Percentiles rank a stretch among this genome's conserved stretches.
Conservation (phyloP, 148 eudicot genomes). For the Mesembryanthemum crystallinum region DNA sequence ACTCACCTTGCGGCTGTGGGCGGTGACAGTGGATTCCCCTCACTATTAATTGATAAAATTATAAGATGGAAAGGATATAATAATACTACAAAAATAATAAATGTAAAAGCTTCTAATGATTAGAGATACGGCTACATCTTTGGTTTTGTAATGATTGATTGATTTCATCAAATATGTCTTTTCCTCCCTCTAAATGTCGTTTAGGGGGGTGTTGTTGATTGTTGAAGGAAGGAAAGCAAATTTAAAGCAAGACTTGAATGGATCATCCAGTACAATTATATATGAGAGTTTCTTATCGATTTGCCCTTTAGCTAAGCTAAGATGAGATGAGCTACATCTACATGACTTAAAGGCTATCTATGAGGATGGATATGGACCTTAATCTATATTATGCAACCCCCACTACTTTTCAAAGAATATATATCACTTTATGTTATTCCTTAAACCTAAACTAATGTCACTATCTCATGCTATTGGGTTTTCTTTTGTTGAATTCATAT, state of each 20-base stretch:
- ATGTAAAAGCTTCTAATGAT: slow-evolving; percentile 24
- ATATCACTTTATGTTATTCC: no score
- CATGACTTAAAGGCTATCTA: no score
- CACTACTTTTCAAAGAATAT: no score
- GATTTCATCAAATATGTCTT: slow-evolving; percentile 14
- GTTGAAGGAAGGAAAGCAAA: neutral
- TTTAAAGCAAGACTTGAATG: neutral
- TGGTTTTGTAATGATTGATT: slow-evolving; percentile 23
- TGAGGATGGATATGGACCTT: no score
- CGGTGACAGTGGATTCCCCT: slow-evolving; percentile 9
- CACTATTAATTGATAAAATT: slow-evolving; percentile 1
- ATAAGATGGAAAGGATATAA: neutral
- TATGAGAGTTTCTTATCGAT: neutral
- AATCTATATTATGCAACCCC: no score
- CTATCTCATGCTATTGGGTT: no score
- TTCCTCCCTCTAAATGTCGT: neutral
- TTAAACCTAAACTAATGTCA: no score
- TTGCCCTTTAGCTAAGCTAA: no score
- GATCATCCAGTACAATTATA: neutral
- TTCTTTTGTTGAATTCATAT: no score
- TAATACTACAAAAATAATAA: neutral
- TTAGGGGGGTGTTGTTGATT: neutral
- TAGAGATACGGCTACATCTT: slow-evolving; percentile 23
- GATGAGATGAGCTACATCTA: neutral
- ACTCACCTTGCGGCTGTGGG: slow-evolving; percentile 15